phyloP scores from a whole-genome alignment of 2,329 filamentous ascomycete genomes.

The Coleophoma eucalyptorum region DNA sequence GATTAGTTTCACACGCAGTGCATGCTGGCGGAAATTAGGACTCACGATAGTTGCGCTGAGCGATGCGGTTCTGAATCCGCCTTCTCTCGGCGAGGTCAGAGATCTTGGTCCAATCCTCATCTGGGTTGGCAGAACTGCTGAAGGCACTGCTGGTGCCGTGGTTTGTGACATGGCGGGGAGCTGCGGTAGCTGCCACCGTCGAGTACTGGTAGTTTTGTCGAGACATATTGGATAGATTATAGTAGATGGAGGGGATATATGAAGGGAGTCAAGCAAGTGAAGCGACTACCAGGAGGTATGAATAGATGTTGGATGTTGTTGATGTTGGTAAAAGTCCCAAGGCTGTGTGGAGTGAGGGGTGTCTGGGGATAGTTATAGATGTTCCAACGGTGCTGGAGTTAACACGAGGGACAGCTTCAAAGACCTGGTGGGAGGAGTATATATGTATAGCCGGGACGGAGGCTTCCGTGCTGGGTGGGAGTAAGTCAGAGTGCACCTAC shows the following conservation, averaged over 20 bases:
- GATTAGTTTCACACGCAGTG: slow-evolving; percentile 5
- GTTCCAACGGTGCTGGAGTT: not conserved
- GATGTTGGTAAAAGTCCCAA: not conserved
- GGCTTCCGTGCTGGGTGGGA: not conserved
- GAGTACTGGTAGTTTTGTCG: slow-evolving; percentile 26
- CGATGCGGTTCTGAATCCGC: slow-evolving; percentile 95
- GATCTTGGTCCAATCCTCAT: slow-evolving; percentile 99
- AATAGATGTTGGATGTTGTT: not conserved
- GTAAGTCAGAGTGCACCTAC: too few species aligned
- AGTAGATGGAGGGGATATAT: too few species aligned
- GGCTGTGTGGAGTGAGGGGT: not conserved
- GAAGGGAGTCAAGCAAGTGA: too few species aligned
- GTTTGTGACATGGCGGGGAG: slow-evolving; percentile 59
- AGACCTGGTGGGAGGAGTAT: not conserved
- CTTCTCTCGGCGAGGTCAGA: slow-evolving; percentile 92
- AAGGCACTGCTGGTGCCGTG: slow-evolving; percentile 91
- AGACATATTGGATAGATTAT: slow-evolving; percentile 26
- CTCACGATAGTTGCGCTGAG: slow-evolving; percentile 94
- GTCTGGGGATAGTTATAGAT: not conserved
- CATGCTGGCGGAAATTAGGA: slow-evolving; percentile 34
- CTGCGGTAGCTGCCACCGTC: slow-evolving; percentile 17
- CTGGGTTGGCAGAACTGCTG: slow-evolving; percentile 88
- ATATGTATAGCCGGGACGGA: not conserved
- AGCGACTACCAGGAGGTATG: too few species aligned
- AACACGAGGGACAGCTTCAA: not conserved